Evolutionary conservation across 108 stramenopile genomes (phyloP).

Genomic region (Pseudonitzschia pungens): DNA sequence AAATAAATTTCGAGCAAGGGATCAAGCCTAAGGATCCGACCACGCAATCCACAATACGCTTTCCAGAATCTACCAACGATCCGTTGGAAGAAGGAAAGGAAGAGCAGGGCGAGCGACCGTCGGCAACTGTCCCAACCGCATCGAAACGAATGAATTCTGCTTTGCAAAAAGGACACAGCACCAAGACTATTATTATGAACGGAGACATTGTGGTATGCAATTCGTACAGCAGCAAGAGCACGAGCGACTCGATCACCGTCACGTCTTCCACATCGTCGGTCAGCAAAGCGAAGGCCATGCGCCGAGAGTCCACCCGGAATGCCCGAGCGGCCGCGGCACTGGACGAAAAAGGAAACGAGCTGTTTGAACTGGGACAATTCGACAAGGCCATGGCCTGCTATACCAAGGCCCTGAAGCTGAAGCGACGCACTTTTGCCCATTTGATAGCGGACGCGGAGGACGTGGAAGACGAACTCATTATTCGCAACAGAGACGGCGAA

Average conservation of each 20-base stretch:
- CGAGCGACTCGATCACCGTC: slow-evolving; percentile 11
- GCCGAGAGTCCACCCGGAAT: slow-evolving; percentile 32
- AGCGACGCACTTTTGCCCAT: slow-evolving; percentile 38
- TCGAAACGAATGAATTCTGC: neutral
- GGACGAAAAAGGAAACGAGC: slow-evolving; percentile 48
- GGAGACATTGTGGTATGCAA: slow-evolving; percentile 11
- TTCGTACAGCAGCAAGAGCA: neutral
- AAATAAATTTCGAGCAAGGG: neutral
- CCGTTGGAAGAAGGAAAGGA: neutral
- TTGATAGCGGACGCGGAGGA: slow-evolving; percentile 34
- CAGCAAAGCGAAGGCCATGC: slow-evolving; percentile 3
- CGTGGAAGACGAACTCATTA: slow-evolving; percentile 8
- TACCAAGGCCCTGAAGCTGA: slow-evolving; percentile 49
- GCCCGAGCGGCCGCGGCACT: slow-evolving; percentile 48
- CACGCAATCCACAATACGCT: neutral
- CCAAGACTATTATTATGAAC: slow-evolving; percentile 11
- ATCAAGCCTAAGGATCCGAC: neutral
- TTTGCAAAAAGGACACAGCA: neutral
- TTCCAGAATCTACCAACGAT: neutral
- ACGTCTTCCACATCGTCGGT: slow-evolving; percentile 4
- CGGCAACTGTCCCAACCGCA: neutral
- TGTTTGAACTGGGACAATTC: slow-evolving; percentile 55
- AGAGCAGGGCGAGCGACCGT: neutral
- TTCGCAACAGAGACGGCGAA: slow-evolving; percentile 3
- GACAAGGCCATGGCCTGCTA: slow-evolving; percentile 54